Evolutionary conservation across 129 eudicot species (phyloP), one percentile per base, ranked within the genome.

Genomic region (Sambucus nigra): DNA sequence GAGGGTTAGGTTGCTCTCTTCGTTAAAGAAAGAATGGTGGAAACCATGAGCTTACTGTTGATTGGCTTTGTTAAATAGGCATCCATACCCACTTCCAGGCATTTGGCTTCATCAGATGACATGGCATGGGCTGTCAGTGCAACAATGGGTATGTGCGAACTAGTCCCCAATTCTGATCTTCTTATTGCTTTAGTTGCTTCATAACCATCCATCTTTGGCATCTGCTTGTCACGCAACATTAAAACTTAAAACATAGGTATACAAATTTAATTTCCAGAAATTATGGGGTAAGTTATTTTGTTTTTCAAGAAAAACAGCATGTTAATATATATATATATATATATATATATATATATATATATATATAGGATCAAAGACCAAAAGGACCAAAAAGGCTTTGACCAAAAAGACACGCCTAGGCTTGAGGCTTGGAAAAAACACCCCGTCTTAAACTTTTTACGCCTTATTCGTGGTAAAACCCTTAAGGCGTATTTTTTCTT

Each of bases 161-260:
- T 72, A 5, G 74, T 76, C 53, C 75, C 89, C 25, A 24, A 4
- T 57, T 91, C 98, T 27, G 74, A 62, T 77, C 74, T 77, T 60
- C 99, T 66, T 21, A 91, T 91, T 17, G 79, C 91, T 69, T 77
- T 85, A 11, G 99, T 91, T 38, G 99, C 95, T 76, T 91, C 95
- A 27, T 91, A 91, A 2, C 99, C 99, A 60, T 91, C 99, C 99
- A 91, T 86, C 87, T 82, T 91, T 22, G 99, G 99, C 99, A 91
- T 91, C 95, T 91, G 73, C 18, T 20, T 47, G 29, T n/a, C 48
- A 53, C 25, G 26, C 18, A 25, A n/a, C 24, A 44, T 38, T 16
- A 31, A n/a, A 27, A 57, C 7, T 51, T 32, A 71, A 2, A 72
- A 55, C 63, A 13, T 32, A 32, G 46, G 40, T 25, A 16, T 20